phyloP scores from a whole-genome alignment of 2,329 filamentous ascomycete genomes.

The Verticillium isaacii region DNA sequence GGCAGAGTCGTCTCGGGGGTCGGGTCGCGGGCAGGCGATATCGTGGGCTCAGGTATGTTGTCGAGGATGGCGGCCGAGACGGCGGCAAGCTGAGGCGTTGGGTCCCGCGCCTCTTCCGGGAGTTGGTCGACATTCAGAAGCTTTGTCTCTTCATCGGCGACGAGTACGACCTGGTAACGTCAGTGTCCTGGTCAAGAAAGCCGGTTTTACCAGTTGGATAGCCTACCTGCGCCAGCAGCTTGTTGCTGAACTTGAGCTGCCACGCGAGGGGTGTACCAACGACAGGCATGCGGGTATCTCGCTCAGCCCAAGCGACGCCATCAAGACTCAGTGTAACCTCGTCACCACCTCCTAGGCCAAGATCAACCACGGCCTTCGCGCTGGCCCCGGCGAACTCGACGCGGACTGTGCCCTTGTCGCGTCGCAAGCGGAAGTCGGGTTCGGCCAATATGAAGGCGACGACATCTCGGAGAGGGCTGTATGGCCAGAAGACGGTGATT shows the following conservation, averaged over 20 bases:
- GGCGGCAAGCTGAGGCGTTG: neutral
- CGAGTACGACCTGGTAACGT: neutral
- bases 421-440: slow-evolving; percentile 75
- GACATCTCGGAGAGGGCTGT: slow-evolving; percentile 69
- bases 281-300: slow-evolving; percentile 40
- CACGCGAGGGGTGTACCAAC: slow-evolving; percentile 51
- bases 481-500: slow-evolving; percentile 88
- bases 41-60: neutral
- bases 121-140: slow-evolving; percentile 49
- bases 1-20: slow-evolving; percentile 16
- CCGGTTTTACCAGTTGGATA: neutral
- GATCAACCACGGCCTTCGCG: slow-evolving; percentile 64
- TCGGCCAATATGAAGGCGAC: slow-evolving; percentile 80
- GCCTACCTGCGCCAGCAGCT: slow-evolving; percentile 41
- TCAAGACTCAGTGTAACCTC: slow-evolving; percentile 64
- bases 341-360: slow-evolving; percentile 73
- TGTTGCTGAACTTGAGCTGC: slow-evolving; percentile 52
- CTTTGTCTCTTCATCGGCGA: slow-evolving; percentile 28
- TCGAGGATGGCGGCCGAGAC: neutral
- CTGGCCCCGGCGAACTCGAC: slow-evolving; percentile 67
- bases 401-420: slow-evolving; percentile 73
- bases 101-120: neutral
- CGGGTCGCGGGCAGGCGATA: neutral
- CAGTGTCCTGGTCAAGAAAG: neutral
- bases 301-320: slow-evolving; percentile 61